These are phyloP conservation scores for Penicillium daleae DNA, from an alignment of 495 filamentous ascomycete genomes.

Conservation along the genomic window DNA sequence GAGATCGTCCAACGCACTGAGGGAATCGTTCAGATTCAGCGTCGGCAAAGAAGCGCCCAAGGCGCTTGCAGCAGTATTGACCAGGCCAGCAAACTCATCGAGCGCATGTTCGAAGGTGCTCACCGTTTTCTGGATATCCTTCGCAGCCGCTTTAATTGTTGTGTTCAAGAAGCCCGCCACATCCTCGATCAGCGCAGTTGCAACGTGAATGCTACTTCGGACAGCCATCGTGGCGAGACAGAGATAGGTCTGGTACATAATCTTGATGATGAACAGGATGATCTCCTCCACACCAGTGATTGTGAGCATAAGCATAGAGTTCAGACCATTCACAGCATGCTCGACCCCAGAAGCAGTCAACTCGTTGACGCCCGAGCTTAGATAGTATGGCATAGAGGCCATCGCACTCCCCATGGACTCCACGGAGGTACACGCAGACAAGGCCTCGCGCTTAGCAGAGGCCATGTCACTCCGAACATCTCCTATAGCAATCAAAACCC, in stretches of 20 bases:
- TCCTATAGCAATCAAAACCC: constrained; percentile 73
- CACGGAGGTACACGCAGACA: constrained; percentile 87
- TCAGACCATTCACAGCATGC: constrained; percentile 74
- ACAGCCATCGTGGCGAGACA: constrained; percentile 85
- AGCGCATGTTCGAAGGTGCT: constrained; percentile 61
- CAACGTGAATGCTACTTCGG: constrained; percentile 72
- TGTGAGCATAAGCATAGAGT: constrained; percentile 72
- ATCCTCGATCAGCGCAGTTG: constrained; percentile 68
- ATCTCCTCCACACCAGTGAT: constrained; percentile 85
- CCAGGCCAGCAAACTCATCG: constrained; percentile 55
- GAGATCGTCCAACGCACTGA: constrained; percentile 69
- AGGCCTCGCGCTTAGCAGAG: constrained; percentile 76
- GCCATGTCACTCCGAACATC: constrained; percentile 72
- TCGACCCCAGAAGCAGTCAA: constrained; percentile 78
- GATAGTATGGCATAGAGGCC: constrained; percentile 96
- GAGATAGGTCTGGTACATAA: constrained; percentile 84
- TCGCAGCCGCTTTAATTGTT: constrained; percentile 65
- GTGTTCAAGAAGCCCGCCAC: constrained; percentile 74
- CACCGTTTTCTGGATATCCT: constrained; percentile 60
- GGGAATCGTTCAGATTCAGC: constrained; percentile 60
- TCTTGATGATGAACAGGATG: constrained; percentile 85
- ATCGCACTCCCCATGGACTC: constrained; percentile 93
- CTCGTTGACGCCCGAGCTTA: constrained; percentile 84
- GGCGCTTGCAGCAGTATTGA: constrained; percentile 43
- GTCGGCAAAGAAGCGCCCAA: constrained; percentile 47